Base-by-base conservation (phyloP, 371 early-diverging fungal species). In the Parasitella parasitica region DNA sequence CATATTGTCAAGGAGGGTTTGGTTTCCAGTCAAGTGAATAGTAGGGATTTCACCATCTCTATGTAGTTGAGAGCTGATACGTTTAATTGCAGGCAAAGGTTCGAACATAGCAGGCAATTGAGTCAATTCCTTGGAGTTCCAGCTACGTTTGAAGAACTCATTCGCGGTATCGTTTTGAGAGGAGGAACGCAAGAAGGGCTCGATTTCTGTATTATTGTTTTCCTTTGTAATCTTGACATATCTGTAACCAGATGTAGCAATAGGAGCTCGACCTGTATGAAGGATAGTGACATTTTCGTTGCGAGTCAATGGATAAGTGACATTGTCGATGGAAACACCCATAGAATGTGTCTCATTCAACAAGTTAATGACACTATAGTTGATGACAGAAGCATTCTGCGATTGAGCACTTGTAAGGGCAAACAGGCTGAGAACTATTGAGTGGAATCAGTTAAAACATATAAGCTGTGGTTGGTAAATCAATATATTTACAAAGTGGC, bases 41-140 rank as follows among this genome's bases (percentile, higher is more conserved):
- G 68, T 67, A 39, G 68, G 65, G 36, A 71, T 71, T 51, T 71
- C 54, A 4, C 61, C 59, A 3, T 64, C 51, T 15, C 34, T 57
- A 43, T 63, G 63, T 6, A 71, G 28, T 11, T 61, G 28, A 34
- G 67, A 64, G 0, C 51, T 22, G 2, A 71, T 58, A 7, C 72
- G 72, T 18, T 67, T 37, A 3, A 71, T 58, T 18, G 61, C 16
- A 9, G 43, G 28, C 16, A 71, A 38, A 6, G 64, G 62, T 3
- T 48, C 30, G 7, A 36, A 50, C 6, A 62, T 5, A 11, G 27
- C 9, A 24, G 67, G 67, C 4, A 71, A 11, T n/a, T 39, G 46
- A n/a, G 48, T 34, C 6, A 61, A 6, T 4, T 58, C 22, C 4
- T 51, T 35, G 8, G 34, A 30, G 41, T 71, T 67, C 67, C 68